Percentiles rank a stretch among this genome's conserved stretches.
Evolutionary conservation across 306 rosid species (phyloP).

Genomic region (Carpinus viminea): DNA sequence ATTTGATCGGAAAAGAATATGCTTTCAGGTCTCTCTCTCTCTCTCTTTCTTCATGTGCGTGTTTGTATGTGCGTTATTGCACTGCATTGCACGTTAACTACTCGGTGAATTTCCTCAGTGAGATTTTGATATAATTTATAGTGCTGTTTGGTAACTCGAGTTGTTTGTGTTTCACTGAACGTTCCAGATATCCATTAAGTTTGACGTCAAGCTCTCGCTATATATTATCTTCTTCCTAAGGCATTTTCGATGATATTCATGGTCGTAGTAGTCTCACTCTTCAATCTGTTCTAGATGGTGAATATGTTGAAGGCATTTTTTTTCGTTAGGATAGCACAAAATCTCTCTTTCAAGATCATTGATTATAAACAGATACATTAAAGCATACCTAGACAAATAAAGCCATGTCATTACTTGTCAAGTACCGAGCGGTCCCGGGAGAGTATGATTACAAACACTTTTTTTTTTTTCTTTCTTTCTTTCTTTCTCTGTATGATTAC

Average conservation of each 20-base stretch:
- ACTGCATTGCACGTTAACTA: slow-evolving; percentile 16
- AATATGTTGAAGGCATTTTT: background rate
- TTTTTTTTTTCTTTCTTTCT: background rate
- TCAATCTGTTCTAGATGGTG: background rate
- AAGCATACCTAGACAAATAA: too few relatives aligned
- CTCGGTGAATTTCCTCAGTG: slow-evolving; percentile 28
- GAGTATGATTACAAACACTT: too few relatives aligned
- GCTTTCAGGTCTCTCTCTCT: slow-evolving; percentile 29
- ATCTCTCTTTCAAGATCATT: too few relatives aligned
- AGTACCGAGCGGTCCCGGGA: too few relatives aligned
- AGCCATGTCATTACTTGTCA: too few relatives aligned
- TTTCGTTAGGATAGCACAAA: background rate
- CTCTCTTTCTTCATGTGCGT: background rate
- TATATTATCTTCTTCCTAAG: background rate
- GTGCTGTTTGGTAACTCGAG: background rate
- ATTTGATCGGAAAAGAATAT: background rate
- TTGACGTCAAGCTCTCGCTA: background rate
- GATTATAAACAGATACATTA: too few relatives aligned
- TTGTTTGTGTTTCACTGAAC: background rate
- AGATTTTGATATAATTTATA: background rate
- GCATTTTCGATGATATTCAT: background rate
- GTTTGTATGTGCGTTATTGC: background rate
- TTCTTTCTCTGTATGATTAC: background rate
- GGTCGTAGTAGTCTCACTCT: background rate
- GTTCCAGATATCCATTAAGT: background rate